Evolutionary conservation across 1,139 yeast species (phyloP).

Genomic region (Lodderomyces metapsilosis): DNA sequence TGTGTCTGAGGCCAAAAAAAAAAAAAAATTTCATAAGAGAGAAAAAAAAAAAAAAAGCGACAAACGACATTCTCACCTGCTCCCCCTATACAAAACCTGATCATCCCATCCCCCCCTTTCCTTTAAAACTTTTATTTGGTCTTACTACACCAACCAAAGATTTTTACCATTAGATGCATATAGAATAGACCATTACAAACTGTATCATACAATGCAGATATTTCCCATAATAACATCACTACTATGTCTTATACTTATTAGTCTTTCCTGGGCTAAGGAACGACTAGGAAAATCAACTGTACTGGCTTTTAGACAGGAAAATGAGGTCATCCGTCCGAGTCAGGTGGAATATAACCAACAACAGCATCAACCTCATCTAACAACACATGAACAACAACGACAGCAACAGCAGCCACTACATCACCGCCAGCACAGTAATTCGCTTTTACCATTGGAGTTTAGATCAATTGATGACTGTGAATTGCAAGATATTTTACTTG

Average conservation of each 20-base stretch:
- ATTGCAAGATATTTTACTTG: constrained; percentile 60
- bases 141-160: neutral
- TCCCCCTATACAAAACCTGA: no score
- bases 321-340: constrained; percentile 1
- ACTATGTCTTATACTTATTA: constrained; percentile 8
- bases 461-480: constrained; percentile 53
- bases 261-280: constrained; percentile 18
- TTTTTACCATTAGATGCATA: neutral
- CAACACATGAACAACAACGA: constrained; percentile 10
- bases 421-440: constrained; percentile 9
- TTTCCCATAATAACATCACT: neutral
- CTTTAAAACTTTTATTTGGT: neutral
- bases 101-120: neutral
- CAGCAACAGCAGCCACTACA: constrained; percentile 10
- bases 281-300: constrained; percentile 26
- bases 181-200: neutral
- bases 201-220: constrained; percentile 1
- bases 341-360: constrained; percentile 5
- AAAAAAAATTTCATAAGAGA: neutral
- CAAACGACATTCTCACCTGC: no score
- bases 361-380: neutral
- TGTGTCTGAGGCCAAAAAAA: no score
- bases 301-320: constrained; percentile 9
- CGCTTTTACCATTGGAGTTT: constrained; percentile 33
- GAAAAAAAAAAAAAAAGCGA: neutral